Conservation (phyloP, 148 eudicot species). For the Camellia granthamiana region DNA sequence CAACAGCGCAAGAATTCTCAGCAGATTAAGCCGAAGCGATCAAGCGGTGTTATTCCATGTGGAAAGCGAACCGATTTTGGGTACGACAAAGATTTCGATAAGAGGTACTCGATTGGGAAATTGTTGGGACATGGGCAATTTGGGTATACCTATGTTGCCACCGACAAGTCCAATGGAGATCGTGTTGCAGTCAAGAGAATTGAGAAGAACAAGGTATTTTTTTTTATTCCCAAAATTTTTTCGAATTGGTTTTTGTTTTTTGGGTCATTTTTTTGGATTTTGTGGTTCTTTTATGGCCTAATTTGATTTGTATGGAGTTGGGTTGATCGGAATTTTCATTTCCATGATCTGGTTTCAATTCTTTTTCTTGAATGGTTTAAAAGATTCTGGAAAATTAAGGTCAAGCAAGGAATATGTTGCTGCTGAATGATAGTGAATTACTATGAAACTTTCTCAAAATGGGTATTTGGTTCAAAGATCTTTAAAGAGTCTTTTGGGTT, state of each 20-base stretch:
- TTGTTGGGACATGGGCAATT: constrained; percentile 97
- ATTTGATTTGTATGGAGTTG: neutral
- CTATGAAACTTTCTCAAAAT: neutral
- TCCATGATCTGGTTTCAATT: constrained; percentile 3
- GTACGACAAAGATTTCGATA: constrained; percentile 72
- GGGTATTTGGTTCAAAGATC: neutral
- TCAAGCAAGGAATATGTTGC: neutral
- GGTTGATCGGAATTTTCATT: neutral
- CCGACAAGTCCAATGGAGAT: constrained; percentile 63
- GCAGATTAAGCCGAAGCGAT: constrained; percentile 25
- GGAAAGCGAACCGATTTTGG: constrained; percentile 96
- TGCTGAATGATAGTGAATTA: neutral
- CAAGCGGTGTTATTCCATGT: constrained; percentile 41
- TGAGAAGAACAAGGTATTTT: constrained; percentile 77
- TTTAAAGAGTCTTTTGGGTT: neutral
- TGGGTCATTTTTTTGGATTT: neutral
- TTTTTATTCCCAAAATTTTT: neutral
- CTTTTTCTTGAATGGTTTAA: neutral
- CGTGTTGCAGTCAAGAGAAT: constrained; percentile 96
- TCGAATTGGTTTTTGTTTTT: neutral
- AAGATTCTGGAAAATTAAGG: neutral
- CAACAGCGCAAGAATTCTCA: constrained; percentile 8
- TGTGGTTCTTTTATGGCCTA: neutral
- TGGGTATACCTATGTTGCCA: constrained; percentile 93
- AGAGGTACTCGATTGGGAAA: constrained; percentile 66